Base-by-base conservation (phyloP, 306 rosid species). In the Inga leiocalycina region DNA sequence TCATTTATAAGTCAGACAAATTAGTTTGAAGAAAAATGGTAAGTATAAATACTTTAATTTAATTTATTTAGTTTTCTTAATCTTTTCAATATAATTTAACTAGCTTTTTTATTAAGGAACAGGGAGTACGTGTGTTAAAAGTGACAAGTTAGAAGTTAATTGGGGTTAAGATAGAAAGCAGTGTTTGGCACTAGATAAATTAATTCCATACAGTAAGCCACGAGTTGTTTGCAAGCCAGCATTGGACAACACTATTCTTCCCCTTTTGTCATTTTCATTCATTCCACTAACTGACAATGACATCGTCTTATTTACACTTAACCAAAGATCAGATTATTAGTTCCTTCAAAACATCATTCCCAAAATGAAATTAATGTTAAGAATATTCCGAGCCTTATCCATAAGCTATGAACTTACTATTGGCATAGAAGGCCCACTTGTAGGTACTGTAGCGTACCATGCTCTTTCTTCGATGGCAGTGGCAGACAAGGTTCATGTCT, bases 401-500 rank as follows among this genome's bases (percentile, higher is more conserved):
- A 24, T 62, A 0, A 24, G 13, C 12, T 6, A 10, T 24, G 32
- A 30, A 30, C 12, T 30, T 61, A 22, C 59, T 32, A 2, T 19
- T 32, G 17, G 22, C n/a, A 74, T 81, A 70, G 22, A 61, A 66
- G 41, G 39, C 62, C 80, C 70, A 82, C 71, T 82, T 52, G 64
- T 82, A 13, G 43, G 66, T 45, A 49, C 19, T 49, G 56, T 14
- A 45, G 39, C 65, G 37, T 15, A 24, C 13, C 8, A 35, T 71
- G 59, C 30, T n/a, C 48, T 67, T 67, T 45, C 64, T 46, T n/a
- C 51, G 35, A 74, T 49, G 56, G 56, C 56, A 15, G 56, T 77
- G 86, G 86, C 86, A 61, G 82, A 83, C 86, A 83, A 77, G 49
- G 57, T 77, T 22, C 30, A 59, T 22, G 62, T 22, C 73, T 51